Base-by-base conservation (phyloP, 331 rosid species). In the Rhamnella rubrinervis region DNA sequence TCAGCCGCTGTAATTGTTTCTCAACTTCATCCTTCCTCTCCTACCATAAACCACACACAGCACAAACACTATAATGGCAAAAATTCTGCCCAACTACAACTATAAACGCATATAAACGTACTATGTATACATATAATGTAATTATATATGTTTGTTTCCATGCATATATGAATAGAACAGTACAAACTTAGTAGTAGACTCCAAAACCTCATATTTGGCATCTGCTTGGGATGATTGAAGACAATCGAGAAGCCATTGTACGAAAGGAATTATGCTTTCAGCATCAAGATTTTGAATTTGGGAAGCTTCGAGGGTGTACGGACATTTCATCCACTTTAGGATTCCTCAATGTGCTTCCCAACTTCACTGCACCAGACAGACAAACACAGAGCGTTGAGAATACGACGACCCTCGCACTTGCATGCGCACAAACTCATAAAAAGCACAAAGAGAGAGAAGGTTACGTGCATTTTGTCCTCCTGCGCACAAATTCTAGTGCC, bases 1-100 rank as follows among this genome's bases (percentile, higher is more conserved):
- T 76, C 61, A 91, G 68, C 71, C 23, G 62, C 65, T 84, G 78
- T 77, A 91, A 74, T 55, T 91, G 71, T 38, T 77, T 80, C 81
- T 61, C 39, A 37, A 63, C 81, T 63, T 35, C 78, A 56, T 55
- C 64, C 79, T 82, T 82, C 75, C 73, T 74, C 66, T 47, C 78
- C 96, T 85, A 68, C 19, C 44, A 53, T 20, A 21, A 58, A 75
- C 18, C 14, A 61, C 52, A 15, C 68, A 4, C 53, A 59, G n/a
- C 28, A 56, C n/a, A 17, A 44, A 39, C 59, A 46, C 14, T 15
- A 38, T 6, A 52, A 52, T 53, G 58, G 19, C 25, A 11, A n/a
- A 53, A 53, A 53, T 49, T 49, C 58, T 44, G 49, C 49, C 16
- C 49, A 44, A 44, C 13, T 11, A 44, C 49, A 8, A 44, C 11